Evolutionary conservation across 108 stramenopile genomes (phyloP).

Genomic region (Fragilariopsis cylindrus): DNA sequence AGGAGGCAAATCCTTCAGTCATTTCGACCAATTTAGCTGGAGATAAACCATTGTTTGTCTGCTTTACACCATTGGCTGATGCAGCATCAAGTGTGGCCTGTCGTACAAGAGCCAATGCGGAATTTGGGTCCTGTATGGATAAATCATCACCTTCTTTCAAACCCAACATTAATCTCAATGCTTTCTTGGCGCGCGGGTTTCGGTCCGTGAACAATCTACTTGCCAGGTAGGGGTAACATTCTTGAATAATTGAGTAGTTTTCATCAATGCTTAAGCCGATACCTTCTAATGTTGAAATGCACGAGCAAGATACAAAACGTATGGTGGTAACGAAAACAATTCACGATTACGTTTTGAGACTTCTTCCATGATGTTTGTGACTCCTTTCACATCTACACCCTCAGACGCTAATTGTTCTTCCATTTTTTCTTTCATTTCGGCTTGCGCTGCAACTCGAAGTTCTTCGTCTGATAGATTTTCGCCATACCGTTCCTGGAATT

Average conservation of each 20-base stretch:
- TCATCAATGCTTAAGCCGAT: conserved; percentile 84
- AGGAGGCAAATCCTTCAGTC: conserved; percentile 81
- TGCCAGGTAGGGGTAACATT: conserved; percentile 88
- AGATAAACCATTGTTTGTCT: conserved; percentile 33
- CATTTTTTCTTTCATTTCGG: conserved; percentile 76
- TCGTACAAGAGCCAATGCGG: conserved; percentile 25
- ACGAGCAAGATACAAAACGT: conserved; percentile 79
- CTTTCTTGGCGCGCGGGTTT: conserved; percentile 76
- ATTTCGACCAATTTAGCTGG: conserved; percentile 78
- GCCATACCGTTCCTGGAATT: conserved; percentile 75
- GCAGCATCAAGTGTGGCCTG: conserved; percentile 18
- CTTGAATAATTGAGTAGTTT: conserved; percentile 86
- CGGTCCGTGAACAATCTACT: conserved; percentile 85
- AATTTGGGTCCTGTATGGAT: conserved; percentile 1
- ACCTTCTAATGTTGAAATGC: conserved; percentile 88
- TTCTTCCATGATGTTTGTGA: conserved; percentile 81
- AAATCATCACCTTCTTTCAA: conserved; percentile 41
- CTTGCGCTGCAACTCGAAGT: conserved; percentile 53
- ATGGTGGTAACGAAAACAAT: conserved; percentile 74
- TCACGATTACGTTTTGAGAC: conserved; percentile 76
- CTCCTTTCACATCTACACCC: conserved; percentile 79
- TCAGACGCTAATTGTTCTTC: conserved; percentile 67
- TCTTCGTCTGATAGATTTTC: conserved; percentile 57
- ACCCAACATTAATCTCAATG: conserved; percentile 81
- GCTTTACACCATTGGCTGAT: conserved; percentile 3